Percentiles rank a stretch among this genome's conserved stretches.
phyloP scores from a whole-genome alignment of 2,329 filamentous ascomycete genomes.

The Alternaria gaisen region DNA sequence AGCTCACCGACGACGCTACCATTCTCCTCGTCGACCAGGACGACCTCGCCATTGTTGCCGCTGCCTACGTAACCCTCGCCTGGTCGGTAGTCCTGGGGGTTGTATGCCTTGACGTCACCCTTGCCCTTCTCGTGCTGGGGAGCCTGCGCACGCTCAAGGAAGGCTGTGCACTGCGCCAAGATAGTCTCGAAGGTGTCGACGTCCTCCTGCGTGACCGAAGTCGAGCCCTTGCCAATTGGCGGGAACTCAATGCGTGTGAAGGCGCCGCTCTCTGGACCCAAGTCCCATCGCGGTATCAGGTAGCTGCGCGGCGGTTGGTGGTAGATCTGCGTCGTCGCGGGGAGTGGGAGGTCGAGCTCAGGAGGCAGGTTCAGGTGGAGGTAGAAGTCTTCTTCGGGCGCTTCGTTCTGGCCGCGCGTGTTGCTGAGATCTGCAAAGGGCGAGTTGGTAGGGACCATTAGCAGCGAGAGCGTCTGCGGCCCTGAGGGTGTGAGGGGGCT shows the following conservation, averaged over 20 bases:
- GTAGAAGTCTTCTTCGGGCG: conserved; percentile 83
- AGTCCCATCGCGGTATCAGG: conserved; percentile 92
- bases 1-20: conserved; percentile 94
- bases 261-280: conserved; percentile 85
- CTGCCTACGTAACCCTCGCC: conserved; percentile 77
- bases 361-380: conserved; percentile 93
- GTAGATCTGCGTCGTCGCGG: conserved; percentile 96
- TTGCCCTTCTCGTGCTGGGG: conserved; percentile 59
- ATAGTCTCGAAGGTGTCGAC: conserved; percentile 98
- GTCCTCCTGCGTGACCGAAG: conserved; percentile 82
- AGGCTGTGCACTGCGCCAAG: conserved; percentile 95
- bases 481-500: conserved; percentile 82
- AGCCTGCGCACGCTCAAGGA: conserved; percentile 80
- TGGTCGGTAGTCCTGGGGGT: conserved; percentile 80
- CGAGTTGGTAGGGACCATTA: conserved; percentile 94
- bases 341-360: conserved; percentile 90
- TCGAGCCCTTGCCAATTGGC: conserved; percentile 69
- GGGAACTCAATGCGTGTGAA: conserved; percentile 96
- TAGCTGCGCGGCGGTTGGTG: conserved; percentile 94
- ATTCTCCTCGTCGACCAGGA: conserved; percentile 94
- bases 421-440: conserved; percentile 67
- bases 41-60: conserved; percentile 73
- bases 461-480: conserved; percentile 86
- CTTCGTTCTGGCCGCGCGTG: conserved; percentile 64
- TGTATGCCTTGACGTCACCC: conserved; percentile 65